These are phyloP conservation scores for Kwoniella mangroviensis DNA, from an alignment of 768 basidiomycete genomes.

Conservation along the genomic window DNA sequence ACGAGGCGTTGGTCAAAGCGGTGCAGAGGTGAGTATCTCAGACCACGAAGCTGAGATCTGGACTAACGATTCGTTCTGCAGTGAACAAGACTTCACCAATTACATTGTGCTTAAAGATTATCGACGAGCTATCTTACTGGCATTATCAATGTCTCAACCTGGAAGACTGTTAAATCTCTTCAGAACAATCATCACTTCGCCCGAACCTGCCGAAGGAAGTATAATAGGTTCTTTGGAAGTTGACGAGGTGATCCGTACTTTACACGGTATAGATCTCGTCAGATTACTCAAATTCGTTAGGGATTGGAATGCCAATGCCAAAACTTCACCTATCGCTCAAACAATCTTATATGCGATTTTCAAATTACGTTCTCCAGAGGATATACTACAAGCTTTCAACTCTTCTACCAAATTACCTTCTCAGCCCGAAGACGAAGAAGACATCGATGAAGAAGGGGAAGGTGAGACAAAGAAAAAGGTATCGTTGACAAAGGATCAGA, in stretches of 20 bases:
- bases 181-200: conserved; percentile 63
- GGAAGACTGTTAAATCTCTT: conserved; percentile 81
- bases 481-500: conserved; percentile 14
- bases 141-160: conserved; percentile 90
- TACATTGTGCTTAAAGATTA: conserved; percentile 87
- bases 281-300: conserved; percentile 79
- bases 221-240: conserved; percentile 74
- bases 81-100: conserved; percentile 94
- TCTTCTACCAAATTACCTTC: conserved; percentile 27
- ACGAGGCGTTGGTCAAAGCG: conserved; percentile 70
- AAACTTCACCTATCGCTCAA: conserved; percentile 84
- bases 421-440: conserved; percentile 23
- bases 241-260: conserved; percentile 77
- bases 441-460: conserved; percentile 26
- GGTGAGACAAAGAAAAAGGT: conserved; percentile 34
- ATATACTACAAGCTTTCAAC: conserved; percentile 71
- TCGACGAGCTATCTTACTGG: conserved; percentile 84
- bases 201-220: conserved; percentile 28
- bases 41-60: too few species aligned
- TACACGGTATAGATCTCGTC: conserved; percentile 74
- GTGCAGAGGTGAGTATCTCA: conserved; percentile 73
- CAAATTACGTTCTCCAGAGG: conserved; percentile 74
- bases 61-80: conserved; percentile 53
- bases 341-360: conserved; percentile 77
- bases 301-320: conserved; percentile 95